These are phyloP conservation scores for Phlebiopsis gigantea DNA, from an alignment of 768 basidiomycete species.

Conservation along the genomic window DNA sequence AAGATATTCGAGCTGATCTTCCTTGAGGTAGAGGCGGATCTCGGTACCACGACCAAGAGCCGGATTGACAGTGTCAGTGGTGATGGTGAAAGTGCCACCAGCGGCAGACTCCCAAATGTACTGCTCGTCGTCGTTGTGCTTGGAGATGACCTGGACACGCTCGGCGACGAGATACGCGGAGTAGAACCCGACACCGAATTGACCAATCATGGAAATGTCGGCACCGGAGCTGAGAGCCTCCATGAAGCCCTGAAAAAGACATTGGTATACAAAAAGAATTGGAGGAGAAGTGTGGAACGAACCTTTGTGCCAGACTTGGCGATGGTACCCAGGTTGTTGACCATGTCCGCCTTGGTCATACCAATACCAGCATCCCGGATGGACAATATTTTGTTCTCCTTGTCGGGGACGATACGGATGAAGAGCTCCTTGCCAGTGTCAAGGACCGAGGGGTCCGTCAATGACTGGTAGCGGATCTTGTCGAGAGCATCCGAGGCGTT, in stretches of 20 bases:
- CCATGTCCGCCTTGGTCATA: constrained; percentile 99
- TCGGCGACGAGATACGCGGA: constrained; percentile 99
- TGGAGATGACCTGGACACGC: constrained; percentile 96
- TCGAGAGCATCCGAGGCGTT: constrained; percentile 98
- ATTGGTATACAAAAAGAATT: not conserved
- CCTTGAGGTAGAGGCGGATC: constrained; percentile 90
- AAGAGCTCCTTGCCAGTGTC: constrained; percentile 88
- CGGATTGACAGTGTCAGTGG: constrained; percentile 84
- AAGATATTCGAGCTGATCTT: constrained; percentile 97
- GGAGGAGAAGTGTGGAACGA: constrained; percentile 16
- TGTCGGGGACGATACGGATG: constrained; percentile 94
- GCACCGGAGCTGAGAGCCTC: constrained; percentile 90
- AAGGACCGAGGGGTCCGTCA: constrained; percentile 89
- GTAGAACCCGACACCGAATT: constrained; percentile 99
- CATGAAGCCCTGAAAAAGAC: constrained; percentile 82
- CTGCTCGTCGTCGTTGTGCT: constrained; percentile 99
- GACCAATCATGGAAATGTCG: constrained; percentile 95
- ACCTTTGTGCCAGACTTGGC: constrained; percentile 94
- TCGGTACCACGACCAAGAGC: constrained; percentile 92
- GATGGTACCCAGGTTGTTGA: constrained; percentile 97
- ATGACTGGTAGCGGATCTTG: constrained; percentile 95
- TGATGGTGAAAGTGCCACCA: constrained; percentile 99
- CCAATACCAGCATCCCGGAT: constrained; percentile 97
- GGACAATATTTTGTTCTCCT: constrained; percentile 87
- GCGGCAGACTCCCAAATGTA: constrained; percentile 99